Base-by-base conservation (phyloP, 768 basidiomycete species). In the Cystofilobasidium ferigula region DNA sequence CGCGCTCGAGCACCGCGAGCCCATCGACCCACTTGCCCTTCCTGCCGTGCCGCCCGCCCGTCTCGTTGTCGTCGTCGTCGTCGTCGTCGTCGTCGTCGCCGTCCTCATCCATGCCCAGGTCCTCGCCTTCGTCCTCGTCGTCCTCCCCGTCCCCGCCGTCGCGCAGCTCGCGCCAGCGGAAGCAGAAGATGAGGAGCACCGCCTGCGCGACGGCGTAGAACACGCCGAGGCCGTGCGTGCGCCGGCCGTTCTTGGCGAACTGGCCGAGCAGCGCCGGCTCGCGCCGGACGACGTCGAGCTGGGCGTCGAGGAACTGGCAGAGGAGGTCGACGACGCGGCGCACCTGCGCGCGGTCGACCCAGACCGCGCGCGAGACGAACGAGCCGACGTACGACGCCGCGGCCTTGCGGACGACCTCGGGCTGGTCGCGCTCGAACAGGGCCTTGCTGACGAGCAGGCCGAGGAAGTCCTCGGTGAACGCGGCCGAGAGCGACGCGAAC, bases 121-220 rank as follows among this genome's bases (percentile, higher is more conserved):
- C 80, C 7, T 85, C 86, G 18, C 82, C 80, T 58, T 70, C 58
- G 47, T 69, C 68, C 42, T 74, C 57, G 3, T 70, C 71, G n/a
- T 78, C 78, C n/a, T n/a, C n/a, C n/a, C n/a, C n/a, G n/a, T n/a
- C n/a, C n/a, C n/a, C n/a, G n/a, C n/a, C n/a, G 26, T 81, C 82
- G 7, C 73, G 74, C 40, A 98, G 77, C 70, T 98, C 95, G 68
- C 89, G 79, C 94, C 94, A 98, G 14, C 95, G 80, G 77, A 98
- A 99, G 76, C 95, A 98, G 76, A 99, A 99, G 69, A 99, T 90
- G 69, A 98, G 81, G 74, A 99, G 93, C 13, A 92, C 83, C 0
- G 93, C 86, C 73, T 98, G 95, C 0, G 85, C 78, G 36, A 94
- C 86, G 2, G 93, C 91, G 74, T 97, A 97, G 74, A 97, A 97